These are phyloP conservation scores for Talaromyces marneffei DNA, from an alignment of 2,329 filamentous ascomycete genomes.

Conservation along the genomic window DNA sequence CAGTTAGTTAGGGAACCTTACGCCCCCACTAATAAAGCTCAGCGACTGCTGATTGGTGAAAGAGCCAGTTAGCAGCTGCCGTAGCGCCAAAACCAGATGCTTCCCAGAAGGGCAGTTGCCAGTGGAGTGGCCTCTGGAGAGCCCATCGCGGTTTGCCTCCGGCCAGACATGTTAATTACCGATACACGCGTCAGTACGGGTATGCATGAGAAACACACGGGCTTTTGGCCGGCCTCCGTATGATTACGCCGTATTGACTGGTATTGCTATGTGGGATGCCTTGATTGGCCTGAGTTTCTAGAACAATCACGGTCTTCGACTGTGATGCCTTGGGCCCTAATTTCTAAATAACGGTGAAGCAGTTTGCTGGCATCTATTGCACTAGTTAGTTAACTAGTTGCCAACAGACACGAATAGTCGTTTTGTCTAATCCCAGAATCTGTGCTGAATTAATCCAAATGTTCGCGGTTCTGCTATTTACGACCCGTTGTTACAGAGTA, in stretches of 20 bases:
- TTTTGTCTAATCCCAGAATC: neutral
- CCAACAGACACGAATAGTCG: neutral
- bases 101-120: neutral
- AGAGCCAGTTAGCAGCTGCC: neutral
- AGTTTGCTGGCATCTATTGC: neutral
- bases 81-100: neutral
- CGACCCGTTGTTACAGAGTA: neutral
- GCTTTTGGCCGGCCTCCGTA: neutral
- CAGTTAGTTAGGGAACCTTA: neutral
- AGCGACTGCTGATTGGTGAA: neutral
- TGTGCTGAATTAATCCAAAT: neutral
- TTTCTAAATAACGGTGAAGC: neutral
- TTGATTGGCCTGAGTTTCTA: neutral
- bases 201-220: neutral
- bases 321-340: neutral
- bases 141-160: neutral
- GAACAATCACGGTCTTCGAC: neutral
- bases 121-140: neutral
- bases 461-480: neutral
- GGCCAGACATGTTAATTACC: neutral
- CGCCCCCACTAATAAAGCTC: neutral
- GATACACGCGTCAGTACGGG: neutral
- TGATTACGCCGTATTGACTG: neutral
- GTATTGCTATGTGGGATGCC: conserved; percentile 4
- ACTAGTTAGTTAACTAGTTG: neutral